A percentile compares a stretch with the other conserved stretches of the same genome.
Conservation (phyloP, 75 land plant species). For the Selaginella moellendorffii region DNA sequence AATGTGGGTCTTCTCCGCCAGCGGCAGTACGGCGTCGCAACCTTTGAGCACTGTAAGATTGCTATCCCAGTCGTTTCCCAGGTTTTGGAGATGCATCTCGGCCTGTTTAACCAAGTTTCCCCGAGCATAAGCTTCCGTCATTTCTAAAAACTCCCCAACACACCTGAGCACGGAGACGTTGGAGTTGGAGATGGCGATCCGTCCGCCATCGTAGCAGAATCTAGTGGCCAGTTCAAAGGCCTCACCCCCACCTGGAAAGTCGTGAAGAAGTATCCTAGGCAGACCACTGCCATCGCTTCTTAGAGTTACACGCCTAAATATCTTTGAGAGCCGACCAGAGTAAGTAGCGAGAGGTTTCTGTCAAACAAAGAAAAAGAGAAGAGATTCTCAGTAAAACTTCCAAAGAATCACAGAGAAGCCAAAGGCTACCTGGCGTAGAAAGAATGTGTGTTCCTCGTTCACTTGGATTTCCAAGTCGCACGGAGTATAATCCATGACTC, state of each 20-base stretch:
- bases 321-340: neutral
- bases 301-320: neutral
- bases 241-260: conserved; percentile 66
- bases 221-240: conserved; percentile 60
- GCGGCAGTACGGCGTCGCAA: neutral
- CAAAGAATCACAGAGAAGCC: neutral
- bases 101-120: conserved; percentile 35
- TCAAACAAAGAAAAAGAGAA: neutral
- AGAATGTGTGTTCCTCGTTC: neutral
- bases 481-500: neutral
- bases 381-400: neutral
- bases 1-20: conserved; percentile 8
- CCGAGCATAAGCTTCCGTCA: conserved; percentile 36
- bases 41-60: conserved; percentile 1
- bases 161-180: conserved; percentile 44
- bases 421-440: neutral
- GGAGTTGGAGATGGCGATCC: conserved; percentile 25
- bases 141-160: conserved; percentile 40
- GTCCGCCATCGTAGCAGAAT: conserved; percentile 48
- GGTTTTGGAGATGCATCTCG: conserved; percentile 30
- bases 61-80: neutral
- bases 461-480: neutral
- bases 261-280: conserved; percentile 19
- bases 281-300: neutral
- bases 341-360: neutral